Base-by-base conservation (phyloP, 495 filamentous ascomycete genomes). In the Daldinia bambusicola region DNA sequence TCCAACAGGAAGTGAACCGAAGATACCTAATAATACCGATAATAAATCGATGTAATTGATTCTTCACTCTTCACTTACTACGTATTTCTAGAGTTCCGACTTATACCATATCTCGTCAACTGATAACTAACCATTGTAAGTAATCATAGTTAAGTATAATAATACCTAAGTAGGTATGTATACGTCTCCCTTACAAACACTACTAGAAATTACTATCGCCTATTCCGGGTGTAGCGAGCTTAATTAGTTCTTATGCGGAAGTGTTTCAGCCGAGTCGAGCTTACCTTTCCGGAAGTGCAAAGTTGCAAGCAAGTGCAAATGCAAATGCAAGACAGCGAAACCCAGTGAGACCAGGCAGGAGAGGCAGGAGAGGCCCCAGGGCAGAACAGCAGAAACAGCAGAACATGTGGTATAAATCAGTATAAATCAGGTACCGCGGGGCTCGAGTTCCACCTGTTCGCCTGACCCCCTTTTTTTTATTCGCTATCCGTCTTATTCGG, bases 401-500 rank as follows among this genome's bases (percentile, higher is more conserved):
- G 16, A 3, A 48, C 43, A 48, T 7, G 43, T 48, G 43, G 18
- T 48, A 48, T 22, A 53, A n/a, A n/a, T n/a, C 20, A 16, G 16
- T 48, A 48, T 48, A 52, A 53, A 53, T 52, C 69, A 68, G 64
- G 55, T 68, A 72, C 69, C 45, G 63, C 40, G 40, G 58, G 69
- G 58, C 59, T 71, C 55, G 30, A 68, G 60, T 74, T 55, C 74
- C 71, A 69, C 67, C 60, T 41, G 69, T 74, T 70, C 59, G 63
- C 45, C 72, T 74, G 65, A 70, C 66, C 67, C 73, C 58, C 56
- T 58, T 67, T 60, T 70, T 72, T 65, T 22, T 22, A 34, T 56
- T 56, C 32, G n/a, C 16, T 36, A 38, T 36, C 16, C 30, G 32
- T 32, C 12, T 31, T 36, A 65, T 69, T 69, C 61, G 51, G 66